These are phyloP conservation scores for Cercospora sesami DNA, from an alignment of 2,329 filamentous ascomycete genomes.

Conservation along the genomic window DNA sequence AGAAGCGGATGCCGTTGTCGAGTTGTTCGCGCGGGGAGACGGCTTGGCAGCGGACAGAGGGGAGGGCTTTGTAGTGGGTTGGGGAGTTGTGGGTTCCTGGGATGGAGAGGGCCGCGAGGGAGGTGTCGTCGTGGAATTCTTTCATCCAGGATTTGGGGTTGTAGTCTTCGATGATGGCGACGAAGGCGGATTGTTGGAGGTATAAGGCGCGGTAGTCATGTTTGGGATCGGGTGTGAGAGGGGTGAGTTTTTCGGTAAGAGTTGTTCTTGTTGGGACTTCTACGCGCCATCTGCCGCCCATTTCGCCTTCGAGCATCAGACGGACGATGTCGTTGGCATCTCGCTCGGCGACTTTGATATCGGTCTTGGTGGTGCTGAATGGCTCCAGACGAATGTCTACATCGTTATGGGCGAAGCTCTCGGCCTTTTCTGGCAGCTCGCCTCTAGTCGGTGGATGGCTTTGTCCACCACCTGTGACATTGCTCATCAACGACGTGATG, in stretches of 20 bases:
- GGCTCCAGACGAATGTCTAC: constrained; percentile 65
- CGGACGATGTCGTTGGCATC: constrained; percentile 65
- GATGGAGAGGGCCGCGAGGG: constrained; percentile 79
- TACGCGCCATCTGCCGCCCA: constrained; percentile 65
- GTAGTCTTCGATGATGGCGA: constrained; percentile 69
- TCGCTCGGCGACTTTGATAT: constrained; percentile 60
- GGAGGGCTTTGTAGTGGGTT: constrained; percentile 78
- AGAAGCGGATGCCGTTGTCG: constrained; percentile 86
- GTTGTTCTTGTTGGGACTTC: constrained; percentile 63
- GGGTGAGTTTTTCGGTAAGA: constrained; percentile 41
- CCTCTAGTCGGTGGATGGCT: constrained; percentile 39
- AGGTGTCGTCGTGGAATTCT: constrained; percentile 67
- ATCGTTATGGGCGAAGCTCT: constrained; percentile 62
- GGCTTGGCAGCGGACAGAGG: constrained; percentile 90
- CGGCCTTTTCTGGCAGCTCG: constrained; percentile 55
- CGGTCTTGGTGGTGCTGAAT: constrained; percentile 65
- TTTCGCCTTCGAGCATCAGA: constrained; percentile 68
- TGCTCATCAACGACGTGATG: constrained; percentile 38
- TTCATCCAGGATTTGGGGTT: constrained; percentile 78
- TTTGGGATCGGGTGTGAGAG: constrained; percentile 43
- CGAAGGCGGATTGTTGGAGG: constrained; percentile 41
- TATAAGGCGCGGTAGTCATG: constrained; percentile 47
- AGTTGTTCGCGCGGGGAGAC: constrained; percentile 76
- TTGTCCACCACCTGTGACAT: constrained; percentile 27
- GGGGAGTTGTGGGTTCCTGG: constrained; percentile 96